Percentiles rank a stretch among this genome's conserved stretches.
Evolutionary conservation across 2,329 filamentous ascomycete genomes (phyloP).

Genomic region (Phyllosticta capitalensis): DNA sequence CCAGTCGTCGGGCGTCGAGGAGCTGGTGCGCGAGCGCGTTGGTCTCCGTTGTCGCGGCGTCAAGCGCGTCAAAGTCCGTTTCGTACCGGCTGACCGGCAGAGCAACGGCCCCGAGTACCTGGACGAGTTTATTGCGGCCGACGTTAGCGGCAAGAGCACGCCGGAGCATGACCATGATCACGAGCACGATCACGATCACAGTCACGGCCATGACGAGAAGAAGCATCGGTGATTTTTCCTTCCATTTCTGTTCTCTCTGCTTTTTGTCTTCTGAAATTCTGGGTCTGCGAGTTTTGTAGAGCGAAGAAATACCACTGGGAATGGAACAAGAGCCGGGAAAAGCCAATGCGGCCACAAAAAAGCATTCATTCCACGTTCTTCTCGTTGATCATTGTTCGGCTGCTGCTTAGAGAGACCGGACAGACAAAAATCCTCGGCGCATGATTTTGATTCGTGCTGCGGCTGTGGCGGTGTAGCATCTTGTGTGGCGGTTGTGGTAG

Average conservation of each 20-base stretch:
- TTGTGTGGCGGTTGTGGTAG: not conserved
- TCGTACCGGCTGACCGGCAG: slow-evolving; percentile 52
- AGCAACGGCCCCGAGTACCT: slow-evolving; percentile 45
- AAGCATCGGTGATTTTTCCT: not conserved
- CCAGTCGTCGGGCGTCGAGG: slow-evolving; percentile 61
- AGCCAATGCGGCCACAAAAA: not conserved
- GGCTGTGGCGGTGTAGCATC: not conserved
- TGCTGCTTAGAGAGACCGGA: not conserved
- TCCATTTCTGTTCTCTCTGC: not conserved
- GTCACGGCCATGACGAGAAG: slow-evolving; percentile 18
- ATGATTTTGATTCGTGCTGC: not conserved
- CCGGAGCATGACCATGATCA: slow-evolving; percentile 20
- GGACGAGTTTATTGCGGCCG: slow-evolving; percentile 52
- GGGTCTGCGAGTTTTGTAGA: not conserved
- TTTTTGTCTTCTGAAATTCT: too few relatives aligned
- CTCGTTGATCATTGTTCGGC: not conserved
- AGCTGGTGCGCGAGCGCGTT: slow-evolving; percentile 60
- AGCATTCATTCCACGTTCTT: not conserved
- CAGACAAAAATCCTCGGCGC: not conserved
- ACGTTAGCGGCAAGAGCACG: slow-evolving; percentile 20
- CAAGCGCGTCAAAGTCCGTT: slow-evolving; percentile 72
- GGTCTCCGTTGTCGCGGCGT: slow-evolving; percentile 74
- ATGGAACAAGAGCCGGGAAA: not conserved
- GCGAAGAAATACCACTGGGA: not conserved
- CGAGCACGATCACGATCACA: slow-evolving; percentile 17